Percentiles rank a stretch among this genome's conserved stretches.
Conservation (phyloP, 2,329 filamentous ascomycete species). For the Ophidiomyces ophidiicola region DNA sequence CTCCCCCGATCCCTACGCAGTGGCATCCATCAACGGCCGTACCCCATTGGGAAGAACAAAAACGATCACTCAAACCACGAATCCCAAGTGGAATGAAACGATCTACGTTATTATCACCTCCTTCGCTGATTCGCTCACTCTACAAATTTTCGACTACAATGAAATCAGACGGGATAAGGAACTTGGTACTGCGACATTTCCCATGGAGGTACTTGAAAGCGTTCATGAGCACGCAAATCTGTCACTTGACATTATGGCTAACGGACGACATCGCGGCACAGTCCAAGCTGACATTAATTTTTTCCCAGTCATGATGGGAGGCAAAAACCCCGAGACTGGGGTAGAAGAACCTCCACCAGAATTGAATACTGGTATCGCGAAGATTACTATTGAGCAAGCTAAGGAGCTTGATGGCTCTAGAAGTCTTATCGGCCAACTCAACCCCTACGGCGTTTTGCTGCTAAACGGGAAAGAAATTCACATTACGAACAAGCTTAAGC, state of each 20-base stretch:
- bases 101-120: slow-evolving; percentile 91
- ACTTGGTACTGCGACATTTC: slow-evolving; percentile 73
- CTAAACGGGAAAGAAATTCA: slow-evolving; percentile 90
- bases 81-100: slow-evolving; percentile 92
- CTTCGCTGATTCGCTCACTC: slow-evolving; percentile 72
- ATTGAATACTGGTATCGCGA: slow-evolving; percentile 82
- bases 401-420: slow-evolving; percentile 90
- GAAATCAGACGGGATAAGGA: slow-evolving; percentile 95
- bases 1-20: slow-evolving; percentile 79
- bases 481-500: slow-evolving; percentile 80
- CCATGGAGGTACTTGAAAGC: slow-evolving; percentile 68
- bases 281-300: slow-evolving; percentile 77
- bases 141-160: slow-evolving; percentile 84
- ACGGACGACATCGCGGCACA: slow-evolving; percentile 71
- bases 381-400: slow-evolving; percentile 87
- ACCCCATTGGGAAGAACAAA: slow-evolving; percentile 78
- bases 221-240: slow-evolving; percentile 70
- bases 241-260: slow-evolving; percentile 68
- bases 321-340: slow-evolving; percentile 58
- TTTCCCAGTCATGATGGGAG: slow-evolving; percentile 75
- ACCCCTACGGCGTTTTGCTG: slow-evolving; percentile 76
- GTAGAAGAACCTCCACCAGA: slow-evolving; percentile 70
- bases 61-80: slow-evolving; percentile 68
- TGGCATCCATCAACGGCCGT: slow-evolving; percentile 72
- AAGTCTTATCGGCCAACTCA: slow-evolving; percentile 81